Evolutionary conservation across 495 filamentous ascomycete species (phyloP).

Genomic region (Aspergillus coremiiformis): DNA sequence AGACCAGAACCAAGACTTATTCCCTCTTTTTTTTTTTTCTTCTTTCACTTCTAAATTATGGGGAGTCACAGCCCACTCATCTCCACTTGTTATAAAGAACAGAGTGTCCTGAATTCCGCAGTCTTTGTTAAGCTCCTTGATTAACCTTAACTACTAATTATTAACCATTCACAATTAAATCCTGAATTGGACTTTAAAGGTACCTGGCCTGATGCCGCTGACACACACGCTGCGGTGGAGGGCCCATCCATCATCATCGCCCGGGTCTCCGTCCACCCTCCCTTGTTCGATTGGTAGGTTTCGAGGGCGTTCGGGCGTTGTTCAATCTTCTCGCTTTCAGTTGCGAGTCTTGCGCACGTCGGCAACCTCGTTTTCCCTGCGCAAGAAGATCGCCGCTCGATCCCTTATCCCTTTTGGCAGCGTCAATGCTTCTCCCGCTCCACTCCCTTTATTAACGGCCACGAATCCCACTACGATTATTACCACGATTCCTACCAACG

Average conservation of each 20-base stretch:
- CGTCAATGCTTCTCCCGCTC: conserved; percentile 19
- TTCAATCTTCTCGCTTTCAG: conserved; percentile 12
- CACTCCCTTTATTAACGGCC: conserved; percentile 11
- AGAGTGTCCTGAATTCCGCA: background rate
- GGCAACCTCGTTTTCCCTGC: conserved; percentile 2
- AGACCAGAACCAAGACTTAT: too few relatives aligned
- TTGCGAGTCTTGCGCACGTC: conserved; percentile 24
- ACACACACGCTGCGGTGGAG: conserved; percentile 43
- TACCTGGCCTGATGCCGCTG: conserved; percentile 32
- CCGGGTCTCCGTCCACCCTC: conserved; percentile 8
- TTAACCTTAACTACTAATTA: background rate
- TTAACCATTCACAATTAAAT: too few relatives aligned
- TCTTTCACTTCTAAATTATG: background rate
- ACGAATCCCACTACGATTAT: conserved; percentile 4
- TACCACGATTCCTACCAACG: background rate
- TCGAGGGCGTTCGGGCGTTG: conserved; percentile 7
- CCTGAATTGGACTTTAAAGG: conserved; percentile 4
- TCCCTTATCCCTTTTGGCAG: conserved; percentile 1
- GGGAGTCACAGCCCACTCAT: background rate
- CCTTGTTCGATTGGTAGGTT: conserved; percentile 13
- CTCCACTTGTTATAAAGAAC: background rate
- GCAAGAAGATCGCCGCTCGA: conserved; percentile 9
- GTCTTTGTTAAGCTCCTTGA: background rate
- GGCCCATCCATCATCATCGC: conserved; percentile 30
- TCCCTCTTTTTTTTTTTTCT: too few relatives aligned